These are phyloP conservation scores for Russula brevipes DNA, from an alignment of 768 basidiomycete genomes.

Conservation along the genomic window DNA sequence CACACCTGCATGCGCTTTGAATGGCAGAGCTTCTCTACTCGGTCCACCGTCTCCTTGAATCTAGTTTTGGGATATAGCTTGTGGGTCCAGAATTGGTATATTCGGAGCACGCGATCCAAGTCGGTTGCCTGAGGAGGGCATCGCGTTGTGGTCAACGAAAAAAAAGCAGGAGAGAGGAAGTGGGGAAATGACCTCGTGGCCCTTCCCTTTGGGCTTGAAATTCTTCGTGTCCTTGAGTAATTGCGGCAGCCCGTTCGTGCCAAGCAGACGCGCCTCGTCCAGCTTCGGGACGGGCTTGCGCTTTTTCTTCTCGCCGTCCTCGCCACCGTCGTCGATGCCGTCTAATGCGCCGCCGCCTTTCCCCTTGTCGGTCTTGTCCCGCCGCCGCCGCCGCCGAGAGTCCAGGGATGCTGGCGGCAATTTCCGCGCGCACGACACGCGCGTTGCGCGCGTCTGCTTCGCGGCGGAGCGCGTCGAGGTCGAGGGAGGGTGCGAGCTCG, in stretches of 20 bases:
- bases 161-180: background rate
- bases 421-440: slow-evolving; percentile 40
- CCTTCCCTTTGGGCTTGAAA: slow-evolving; percentile 83
- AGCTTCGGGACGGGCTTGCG: slow-evolving; percentile 53
- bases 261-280: slow-evolving; percentile 72
- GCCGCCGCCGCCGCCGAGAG: slow-evolving; percentile 28
- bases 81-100: slow-evolving; percentile 96
- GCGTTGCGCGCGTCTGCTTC: slow-evolving; percentile 51
- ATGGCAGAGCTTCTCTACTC: slow-evolving; percentile 86
- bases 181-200: slow-evolving; percentile 65
- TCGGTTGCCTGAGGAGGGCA: slow-evolving; percentile 56
- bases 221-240: slow-evolving; percentile 71
- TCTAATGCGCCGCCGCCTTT: slow-evolving; percentile 19
- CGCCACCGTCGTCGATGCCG: slow-evolving; percentile 31
- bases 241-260: slow-evolving; percentile 70
- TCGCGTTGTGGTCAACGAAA: background rate
- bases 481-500: slow-evolving; percentile 46
- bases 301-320: slow-evolving; percentile 38
- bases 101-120: slow-evolving; percentile 68
- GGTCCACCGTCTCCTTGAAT: slow-evolving; percentile 79
- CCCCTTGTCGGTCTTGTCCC: slow-evolving; percentile 34
- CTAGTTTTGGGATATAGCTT: slow-evolving; percentile 84
- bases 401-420: slow-evolving; percentile 45
- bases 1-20: slow-evolving; percentile 80
- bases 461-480: slow-evolving; percentile 48